Base-by-base conservation (phyloP, 179 eudicot species). In the Beta lomatogona region DNA sequence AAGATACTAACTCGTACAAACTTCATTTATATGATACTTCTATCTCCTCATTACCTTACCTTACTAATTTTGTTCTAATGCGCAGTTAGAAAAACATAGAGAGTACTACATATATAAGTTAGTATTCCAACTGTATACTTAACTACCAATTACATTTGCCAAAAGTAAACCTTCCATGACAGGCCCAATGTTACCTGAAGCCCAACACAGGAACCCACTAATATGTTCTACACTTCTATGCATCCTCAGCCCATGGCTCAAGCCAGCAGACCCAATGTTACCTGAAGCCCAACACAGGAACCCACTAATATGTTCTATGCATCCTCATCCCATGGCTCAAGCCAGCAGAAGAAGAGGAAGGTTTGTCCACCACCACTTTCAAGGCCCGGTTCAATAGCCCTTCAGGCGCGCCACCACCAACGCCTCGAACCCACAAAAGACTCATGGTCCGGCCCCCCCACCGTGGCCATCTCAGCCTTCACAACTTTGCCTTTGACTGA, bases 381-480 rank as follows among this genome's bases (percentile, higher is more conserved):
- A 93, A 76, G 14, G 90, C 97, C 22, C 89, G 79, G 45, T 84
- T 70, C 54, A 91, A 52, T 71, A 74, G 71, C 60, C 88, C 90
- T 45, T 85, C 93, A 9, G 88, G 88, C 61, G 80, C 31, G 74
- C 75, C 71, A 80, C 73, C 81, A 12, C 72, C 64, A n/a, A 75
- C 86, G 0, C 79, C 84, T 13, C 83, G 81, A 36, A 92, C 88
- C 93, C 93, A 89, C 81, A 95, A 75, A 19, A 90, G 75, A 21
- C 71, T 82, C 88, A 92, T 95, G 4, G 82, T 88, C 71, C 98
- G 81, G 45, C 99, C 97, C 11, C n/a, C 99, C 99, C 1, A 93
- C 84, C 0, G 93, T 93, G 28, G 93, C 88, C 85, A 93, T 89
- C 85, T 91, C 95, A 1, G 99, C 94, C 84, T 81, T 89, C 57